Base-by-base conservation (phyloP, 2,329 filamentous ascomycete species). In the Xylariaceae sp. region DNA sequence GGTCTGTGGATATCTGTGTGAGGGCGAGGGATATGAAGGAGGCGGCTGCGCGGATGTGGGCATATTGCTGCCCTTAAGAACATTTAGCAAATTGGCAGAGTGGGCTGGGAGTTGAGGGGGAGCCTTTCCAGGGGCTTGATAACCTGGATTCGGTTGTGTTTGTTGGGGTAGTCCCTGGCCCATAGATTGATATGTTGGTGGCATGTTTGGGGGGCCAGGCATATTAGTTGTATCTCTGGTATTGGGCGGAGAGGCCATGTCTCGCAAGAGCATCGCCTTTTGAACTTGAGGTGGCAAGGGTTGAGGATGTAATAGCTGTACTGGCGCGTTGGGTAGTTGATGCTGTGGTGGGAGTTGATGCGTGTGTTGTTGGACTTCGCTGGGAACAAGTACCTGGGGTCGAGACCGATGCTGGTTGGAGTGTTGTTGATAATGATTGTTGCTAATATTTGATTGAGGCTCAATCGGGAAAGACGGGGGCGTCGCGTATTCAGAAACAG, bases 271-370 rank as follows among this genome's bases (percentile, higher is more conserved):
- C 44, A 77, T 64, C 6, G 72, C 70, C 49, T 74, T 72, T 47
- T 80, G 77, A 1, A 79, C 74, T 37, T 79, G 75, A 6, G 76
- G 77, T 22, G 77, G 77, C 10, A 77, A 60, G 8, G 76, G 73
- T 42, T 79, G 76, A 1, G 74, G 74, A 42, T 72, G 69, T 10
- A 70, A 47, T 6, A 68, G 56, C n/a, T 63, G 65, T 3, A 66
- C 48, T 1, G 63, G 56, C 21, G 53, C 62, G 44, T 46, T 63
- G 40, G 45, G 61, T 53, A 46, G 55, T 42, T 71, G 67, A 20
- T 49, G 55, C 41, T 49, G 41, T 32, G 55, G 44, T 29, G 59
- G 45, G 35, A 53, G 25, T 40, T 52, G 40, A 7, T 45, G 41
- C 14, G 47, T 35, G n/a, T 42, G 42, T 10, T 51, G 50, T 32